Percentiles rank a stretch among this genome's conserved stretches.
phyloP scores from a whole-genome alignment of 2,329 filamentous ascomycete species.

The Pyricularia sp. region DNA sequence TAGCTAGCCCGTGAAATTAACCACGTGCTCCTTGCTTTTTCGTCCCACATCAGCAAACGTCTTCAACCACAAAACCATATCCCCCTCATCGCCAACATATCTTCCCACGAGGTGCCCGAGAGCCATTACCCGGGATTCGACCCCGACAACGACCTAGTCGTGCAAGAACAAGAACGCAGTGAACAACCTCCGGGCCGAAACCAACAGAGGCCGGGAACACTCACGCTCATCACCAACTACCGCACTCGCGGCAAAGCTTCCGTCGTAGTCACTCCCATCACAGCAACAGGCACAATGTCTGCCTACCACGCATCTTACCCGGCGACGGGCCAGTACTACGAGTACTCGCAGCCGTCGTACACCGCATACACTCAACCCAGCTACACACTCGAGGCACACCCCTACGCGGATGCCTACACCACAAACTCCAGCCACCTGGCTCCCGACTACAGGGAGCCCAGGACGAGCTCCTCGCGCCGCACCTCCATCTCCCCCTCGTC shows the following conservation, averaged over 20 bases:
- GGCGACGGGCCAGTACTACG: neutral
- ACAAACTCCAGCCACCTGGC: neutral
- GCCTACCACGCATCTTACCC: neutral
- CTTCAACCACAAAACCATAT: neutral
- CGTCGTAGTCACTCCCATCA: neutral
- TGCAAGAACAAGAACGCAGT: neutral
- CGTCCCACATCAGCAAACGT: neutral
- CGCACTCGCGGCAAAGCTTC: neutral
- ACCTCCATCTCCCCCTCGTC: slow-evolving; percentile 8
- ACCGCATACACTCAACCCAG: neutral
- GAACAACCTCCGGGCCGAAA: neutral
- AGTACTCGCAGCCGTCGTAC: slow-evolving; percentile 1
- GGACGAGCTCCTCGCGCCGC: slow-evolving; percentile 2
- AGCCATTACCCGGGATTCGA: neutral
- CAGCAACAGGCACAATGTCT: neutral
- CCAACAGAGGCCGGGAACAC: neutral
- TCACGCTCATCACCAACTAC: neutral
- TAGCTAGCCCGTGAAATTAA: slow-evolving; percentile 9
- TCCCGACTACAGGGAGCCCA: neutral
- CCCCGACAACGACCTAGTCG: neutral
- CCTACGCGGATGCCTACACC: neutral
- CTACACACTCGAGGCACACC: slow-evolving; percentile 2
- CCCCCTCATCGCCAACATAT: neutral
- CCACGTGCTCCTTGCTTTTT: slow-evolving; percentile 9
- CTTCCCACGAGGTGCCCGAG: neutral